These are phyloP conservation scores for Odonthalia washingtoniensis DNA, from an alignment of 31 red algal species.

Conservation along the genomic window DNA sequence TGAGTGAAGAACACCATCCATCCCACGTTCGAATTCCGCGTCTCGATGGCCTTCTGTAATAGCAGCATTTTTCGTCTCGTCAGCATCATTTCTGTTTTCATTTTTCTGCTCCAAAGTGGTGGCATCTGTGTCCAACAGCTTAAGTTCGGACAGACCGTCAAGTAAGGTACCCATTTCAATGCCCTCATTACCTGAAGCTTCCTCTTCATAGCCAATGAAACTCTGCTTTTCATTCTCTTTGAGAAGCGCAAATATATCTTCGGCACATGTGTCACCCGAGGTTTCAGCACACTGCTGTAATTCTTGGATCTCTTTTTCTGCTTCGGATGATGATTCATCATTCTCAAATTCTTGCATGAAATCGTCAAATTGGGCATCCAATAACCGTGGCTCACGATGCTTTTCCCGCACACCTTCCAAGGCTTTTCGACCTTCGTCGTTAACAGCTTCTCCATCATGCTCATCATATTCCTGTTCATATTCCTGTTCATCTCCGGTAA, in stretches of 20 bases:
- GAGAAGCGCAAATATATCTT: not conserved
- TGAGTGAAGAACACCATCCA: constrained; percentile 51
- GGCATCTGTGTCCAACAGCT: not conserved
- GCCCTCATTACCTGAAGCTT: no score
- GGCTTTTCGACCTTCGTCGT: not conserved
- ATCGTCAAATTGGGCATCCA: constrained; percentile 86
- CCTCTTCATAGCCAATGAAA: not conserved
- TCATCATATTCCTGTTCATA: not conserved
- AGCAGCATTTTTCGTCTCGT: not conserved
- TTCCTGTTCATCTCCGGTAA: not conserved
- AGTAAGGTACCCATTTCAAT: not conserved
- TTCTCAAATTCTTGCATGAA: constrained; percentile 52
- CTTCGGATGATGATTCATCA: constrained; percentile 41
- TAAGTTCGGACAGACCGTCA: constrained; percentile 30
- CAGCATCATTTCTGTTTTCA: not conserved
- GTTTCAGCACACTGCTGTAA: constrained; percentile 9
- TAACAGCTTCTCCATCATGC: not conserved
- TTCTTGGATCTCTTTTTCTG: constrained; percentile 61
- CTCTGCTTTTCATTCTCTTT: constrained; percentile 22
- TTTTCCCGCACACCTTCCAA: constrained; percentile 34
- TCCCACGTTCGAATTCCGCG: constrained; percentile 49
- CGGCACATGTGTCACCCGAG: not conserved
- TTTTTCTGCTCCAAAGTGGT: not conserved
- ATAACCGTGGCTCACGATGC: constrained; percentile 45
- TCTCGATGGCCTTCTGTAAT: constrained; percentile 33